Evolutionary conservation across 805 yeast genomes (phyloP).

Genomic region (Kazachstania bromeliacearum): DNA sequence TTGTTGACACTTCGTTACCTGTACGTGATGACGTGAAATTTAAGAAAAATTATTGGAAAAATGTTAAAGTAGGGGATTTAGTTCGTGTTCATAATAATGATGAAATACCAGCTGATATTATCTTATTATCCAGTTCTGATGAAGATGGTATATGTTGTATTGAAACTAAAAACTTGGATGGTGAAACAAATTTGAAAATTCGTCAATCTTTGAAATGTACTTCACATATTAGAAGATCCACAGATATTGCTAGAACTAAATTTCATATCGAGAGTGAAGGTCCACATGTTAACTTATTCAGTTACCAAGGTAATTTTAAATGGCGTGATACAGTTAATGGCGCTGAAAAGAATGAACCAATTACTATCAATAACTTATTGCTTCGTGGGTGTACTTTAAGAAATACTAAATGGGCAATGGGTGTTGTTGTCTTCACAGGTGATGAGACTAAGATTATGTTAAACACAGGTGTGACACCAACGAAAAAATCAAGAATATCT

Average conservation of each 20-base stretch:
- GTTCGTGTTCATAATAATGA: constrained; percentile 64
- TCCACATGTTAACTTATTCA: constrained; percentile 71
- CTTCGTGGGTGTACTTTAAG: constrained; percentile 71
- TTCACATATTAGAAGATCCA: constrained; percentile 38
- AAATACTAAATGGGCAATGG: constrained; percentile 78
- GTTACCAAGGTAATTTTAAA: constrained; percentile 64
- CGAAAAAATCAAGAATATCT: constrained; percentile 66
- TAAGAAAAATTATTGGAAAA: constrained; percentile 47
- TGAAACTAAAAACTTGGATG: constrained; percentile 77
- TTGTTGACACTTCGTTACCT: constrained; percentile 48
- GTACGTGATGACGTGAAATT: constrained; percentile 30
- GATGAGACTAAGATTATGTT: constrained; percentile 74
- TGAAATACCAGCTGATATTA: constrained; percentile 70
- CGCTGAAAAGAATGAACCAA: constrained; percentile 42
- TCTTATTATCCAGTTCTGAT: constrained; percentile 58
- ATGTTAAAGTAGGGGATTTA: constrained; percentile 63
- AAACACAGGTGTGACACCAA: constrained; percentile 74
- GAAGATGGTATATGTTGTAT: constrained; percentile 62
- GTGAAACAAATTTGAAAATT: constrained; percentile 69
- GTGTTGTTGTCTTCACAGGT: constrained; percentile 70
- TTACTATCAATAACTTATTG: constrained; percentile 60
- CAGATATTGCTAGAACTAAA: constrained; percentile 41
- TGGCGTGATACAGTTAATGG: constrained; percentile 32
- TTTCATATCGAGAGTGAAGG: constrained; percentile 75
- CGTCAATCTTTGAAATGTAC: constrained; percentile 64